These are phyloP conservation scores for Lipomyces sp. DNA, from an alignment of 805 yeast species.

Conservation along the genomic window DNA sequence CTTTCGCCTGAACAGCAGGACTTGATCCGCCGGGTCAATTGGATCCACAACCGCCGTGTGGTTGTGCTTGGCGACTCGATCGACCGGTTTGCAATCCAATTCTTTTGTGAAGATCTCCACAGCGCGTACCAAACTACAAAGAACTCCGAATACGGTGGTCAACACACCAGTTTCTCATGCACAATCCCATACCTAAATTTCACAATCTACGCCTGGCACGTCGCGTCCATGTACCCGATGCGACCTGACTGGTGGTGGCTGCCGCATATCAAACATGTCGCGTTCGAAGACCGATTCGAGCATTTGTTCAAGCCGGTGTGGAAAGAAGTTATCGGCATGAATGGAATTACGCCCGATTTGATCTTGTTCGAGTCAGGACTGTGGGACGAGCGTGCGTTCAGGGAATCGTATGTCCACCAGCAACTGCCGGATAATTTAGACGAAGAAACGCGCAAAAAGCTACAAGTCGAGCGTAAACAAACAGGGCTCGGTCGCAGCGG, in stretches of 20 bases:
- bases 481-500: constrained; percentile 28
- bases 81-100: constrained; percentile 34
- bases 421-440: constrained; percentile 12
- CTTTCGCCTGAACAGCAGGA: constrained; percentile 17
- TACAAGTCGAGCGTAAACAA: constrained; percentile 4
- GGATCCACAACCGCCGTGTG: constrained; percentile 33
- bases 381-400: constrained; percentile 36
- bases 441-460: constrained; percentile 9
- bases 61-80: constrained; percentile 34
- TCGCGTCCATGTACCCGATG: constrained; percentile 29
- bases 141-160: constrained; percentile 23
- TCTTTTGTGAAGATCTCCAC: constrained; percentile 23
- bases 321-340: constrained; percentile 23
- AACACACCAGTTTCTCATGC: constrained; percentile 33
- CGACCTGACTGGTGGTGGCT: constrained; percentile 37
- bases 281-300: constrained; percentile 34
- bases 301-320: constrained; percentile 21
- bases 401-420: constrained; percentile 22
- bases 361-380: constrained; percentile 32
- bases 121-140: constrained; percentile 2
- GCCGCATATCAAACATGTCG: constrained; percentile 25
- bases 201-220: constrained; percentile 35
- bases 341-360: constrained; percentile 30
- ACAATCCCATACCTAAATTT: constrained; percentile 20
- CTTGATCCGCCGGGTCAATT: constrained; percentile 25